Conservation (phyloP, 2,329 filamentous ascomycete genomes). For the Penicillium sp. region DNA sequence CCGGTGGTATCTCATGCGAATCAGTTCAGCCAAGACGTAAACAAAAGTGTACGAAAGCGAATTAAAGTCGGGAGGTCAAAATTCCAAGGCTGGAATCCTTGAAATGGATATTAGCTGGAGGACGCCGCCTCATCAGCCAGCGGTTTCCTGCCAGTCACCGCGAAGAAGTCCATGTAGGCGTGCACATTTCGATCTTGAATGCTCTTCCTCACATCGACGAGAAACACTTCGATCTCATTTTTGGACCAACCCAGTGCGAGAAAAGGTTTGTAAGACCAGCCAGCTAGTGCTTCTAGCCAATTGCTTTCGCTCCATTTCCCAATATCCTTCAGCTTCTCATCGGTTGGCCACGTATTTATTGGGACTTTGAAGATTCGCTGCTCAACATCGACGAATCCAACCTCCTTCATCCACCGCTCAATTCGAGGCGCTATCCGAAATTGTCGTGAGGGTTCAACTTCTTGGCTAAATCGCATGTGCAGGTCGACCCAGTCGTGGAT, state of each 20-base stretch:
- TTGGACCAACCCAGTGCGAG: constrained; percentile 46
- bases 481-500: constrained; percentile 53
- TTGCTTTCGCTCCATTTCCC: constrained; percentile 54
- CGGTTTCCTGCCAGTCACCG: constrained; percentile 42
- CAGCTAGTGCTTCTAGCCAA: constrained; percentile 46
- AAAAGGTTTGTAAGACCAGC: constrained; percentile 48
- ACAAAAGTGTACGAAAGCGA: constrained; percentile 11
- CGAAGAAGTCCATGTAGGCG: constrained; percentile 43
- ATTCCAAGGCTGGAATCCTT: neutral
- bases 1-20: constrained; percentile 34
- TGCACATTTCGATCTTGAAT: constrained; percentile 45
- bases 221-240: constrained; percentile 49
- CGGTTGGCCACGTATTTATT: constrained; percentile 54
- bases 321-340: constrained; percentile 49
- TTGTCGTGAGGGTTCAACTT: constrained; percentile 46
- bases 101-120: constrained; percentile 5
- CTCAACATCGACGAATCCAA: constrained; percentile 60
- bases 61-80: constrained; percentile 11
- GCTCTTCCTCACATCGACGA: constrained; percentile 46
- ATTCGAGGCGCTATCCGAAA: constrained; percentile 56
- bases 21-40: constrained; percentile 21
- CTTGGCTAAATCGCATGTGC: constrained; percentile 47
- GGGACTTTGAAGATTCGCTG: constrained; percentile 57
- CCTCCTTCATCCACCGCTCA: constrained; percentile 56
- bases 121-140: constrained; percentile 19